Conservation (phyloP, 2,329 filamentous ascomycete species). For the Myriosclerotinia scirpicola region DNA sequence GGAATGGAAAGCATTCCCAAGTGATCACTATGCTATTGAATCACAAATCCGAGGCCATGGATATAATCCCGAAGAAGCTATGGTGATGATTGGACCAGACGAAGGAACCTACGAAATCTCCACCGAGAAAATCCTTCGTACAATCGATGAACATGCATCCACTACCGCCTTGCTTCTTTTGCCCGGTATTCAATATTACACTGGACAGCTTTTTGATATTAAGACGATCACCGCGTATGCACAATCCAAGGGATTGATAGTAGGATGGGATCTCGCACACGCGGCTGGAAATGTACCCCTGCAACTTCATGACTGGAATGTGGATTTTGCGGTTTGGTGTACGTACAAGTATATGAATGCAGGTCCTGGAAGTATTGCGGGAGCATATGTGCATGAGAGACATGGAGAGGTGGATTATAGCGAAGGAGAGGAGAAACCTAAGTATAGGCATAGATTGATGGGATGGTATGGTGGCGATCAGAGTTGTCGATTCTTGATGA, state of each 20-base stretch:
- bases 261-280: conserved; percentile 89
- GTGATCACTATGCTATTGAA: conserved; percentile 60
- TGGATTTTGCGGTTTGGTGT: conserved; percentile 92
- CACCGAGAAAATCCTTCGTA: conserved; percentile 68
- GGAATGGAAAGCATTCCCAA: conserved; percentile 84
- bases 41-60: conserved; percentile 22
- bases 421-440: conserved; percentile 43
- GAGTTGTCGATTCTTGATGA: conserved; percentile 76
- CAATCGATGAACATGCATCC: conserved; percentile 73
- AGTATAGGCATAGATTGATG: conserved; percentile 65
- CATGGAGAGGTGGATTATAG: conserved; percentile 59
- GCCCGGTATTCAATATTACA: conserved; percentile 90
- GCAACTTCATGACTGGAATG: conserved; percentile 80
- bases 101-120: conserved; percentile 58
- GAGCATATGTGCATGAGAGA: conserved; percentile 74
- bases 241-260: conserved; percentile 65
- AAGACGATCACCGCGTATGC: conserved; percentile 75
- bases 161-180: conserved; percentile 75
- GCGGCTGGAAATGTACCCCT: conserved; percentile 82
- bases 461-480: conserved; percentile 91
- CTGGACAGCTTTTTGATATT: conserved; percentile 85
- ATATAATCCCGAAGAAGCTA: conserved; percentile 59
- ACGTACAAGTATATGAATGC: conserved; percentile 93
- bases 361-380: conserved; percentile 78
- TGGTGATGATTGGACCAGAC: conserved; percentile 72